Evolutionary conservation across 306 rosid species (phyloP).

Genomic region (Malus sieversii): DNA sequence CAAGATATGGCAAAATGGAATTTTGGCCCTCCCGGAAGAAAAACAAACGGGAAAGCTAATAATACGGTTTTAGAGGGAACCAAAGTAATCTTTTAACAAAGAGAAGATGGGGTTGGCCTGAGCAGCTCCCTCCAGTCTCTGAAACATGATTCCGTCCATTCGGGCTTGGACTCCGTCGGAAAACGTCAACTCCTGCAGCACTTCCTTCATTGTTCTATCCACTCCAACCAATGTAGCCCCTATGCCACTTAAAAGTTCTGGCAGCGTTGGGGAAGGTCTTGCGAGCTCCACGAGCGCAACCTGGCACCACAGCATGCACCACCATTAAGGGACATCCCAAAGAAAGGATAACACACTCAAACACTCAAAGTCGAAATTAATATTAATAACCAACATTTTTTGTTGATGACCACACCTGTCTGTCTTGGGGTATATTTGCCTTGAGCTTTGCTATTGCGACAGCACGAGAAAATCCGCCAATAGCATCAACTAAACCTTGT

Average conservation of each 20-base stretch:
- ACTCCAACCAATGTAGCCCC: constrained; percentile 62
- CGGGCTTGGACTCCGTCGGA: constrained; percentile 81
- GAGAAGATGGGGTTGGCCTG: constrained; percentile 48
- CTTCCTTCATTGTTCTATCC: constrained; percentile 51
- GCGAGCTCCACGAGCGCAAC: constrained; percentile 84
- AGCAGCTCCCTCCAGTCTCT: constrained; percentile 65
- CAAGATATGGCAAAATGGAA: background rate
- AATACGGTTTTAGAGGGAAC: constrained; percentile 33
- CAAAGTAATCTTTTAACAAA: constrained; percentile 62
- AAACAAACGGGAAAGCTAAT: background rate
- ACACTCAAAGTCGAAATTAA: background rate
- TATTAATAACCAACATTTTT: background rate
- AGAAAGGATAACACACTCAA: background rate
- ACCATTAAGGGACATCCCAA: background rate
- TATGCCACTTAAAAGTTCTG: constrained; percentile 60
- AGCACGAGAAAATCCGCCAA: constrained; percentile 89
- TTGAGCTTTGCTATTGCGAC: constrained; percentile 81
- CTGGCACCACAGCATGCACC: constrained; percentile 23
- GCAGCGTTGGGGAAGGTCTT: constrained; percentile 60
- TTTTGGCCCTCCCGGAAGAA: background rate
- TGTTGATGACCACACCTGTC: constrained; percentile 35
- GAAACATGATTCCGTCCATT: constrained; percentile 84
- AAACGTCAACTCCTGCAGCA: constrained; percentile 45
- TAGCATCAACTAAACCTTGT: constrained; percentile 77
- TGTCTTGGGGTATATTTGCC: constrained; percentile 88